Evolutionary conservation across 345 rosid genomes (phyloP), one percentile per base, ranked within the genome.

Genomic region (Punica granatum): DNA sequence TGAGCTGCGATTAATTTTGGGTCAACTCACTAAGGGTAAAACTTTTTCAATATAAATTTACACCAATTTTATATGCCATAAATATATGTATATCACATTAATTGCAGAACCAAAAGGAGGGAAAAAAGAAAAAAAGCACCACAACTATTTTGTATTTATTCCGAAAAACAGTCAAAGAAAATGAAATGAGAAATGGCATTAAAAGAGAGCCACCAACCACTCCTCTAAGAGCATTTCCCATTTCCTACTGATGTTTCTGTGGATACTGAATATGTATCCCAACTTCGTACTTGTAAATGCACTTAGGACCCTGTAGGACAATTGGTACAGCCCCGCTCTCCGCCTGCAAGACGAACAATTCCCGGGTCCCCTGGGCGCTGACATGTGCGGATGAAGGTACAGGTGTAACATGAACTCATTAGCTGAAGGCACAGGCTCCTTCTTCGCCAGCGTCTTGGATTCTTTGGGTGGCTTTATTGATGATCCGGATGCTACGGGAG

Each of bases 201-300:
- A 18, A 1, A n/a, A 6, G n/a, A n/a, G n/a, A n/a, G n/a, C n/a
- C n/a, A n/a, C n/a, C n/a, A n/a, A n/a, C n/a, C n/a, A n/a, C n/a
- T n/a, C n/a, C n/a, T n/a, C n/a, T n/a, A n/a, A n/a, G n/a, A n/a
- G n/a, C n/a, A n/a, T n/a, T n/a, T n/a, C n/a, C n/a, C 4, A n/a
- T 16, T 13, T 18, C 21, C 42, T 33, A n/a, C 61, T 56, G n/a
- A 23, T 63, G 26, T 39, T 63, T 63, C 2, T 25, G 28, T 32
- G 69, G 69, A 54, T 48, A 49, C 42, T 67, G 42, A 18, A 67
- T 37, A 51, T 49, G 41, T 14, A 67, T 67, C 30, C 69, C 69
- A 14, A 13, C 33, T 4, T 67, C 69, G 59, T 35, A 23, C 60
- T 67, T 67, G 62, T 26, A 67, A 25, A n/a, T 34, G 43, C 69